Evolutionary conservation across 2,329 filamentous ascomycete genomes (phyloP).

Genomic region (Epichloe festucae): DNA sequence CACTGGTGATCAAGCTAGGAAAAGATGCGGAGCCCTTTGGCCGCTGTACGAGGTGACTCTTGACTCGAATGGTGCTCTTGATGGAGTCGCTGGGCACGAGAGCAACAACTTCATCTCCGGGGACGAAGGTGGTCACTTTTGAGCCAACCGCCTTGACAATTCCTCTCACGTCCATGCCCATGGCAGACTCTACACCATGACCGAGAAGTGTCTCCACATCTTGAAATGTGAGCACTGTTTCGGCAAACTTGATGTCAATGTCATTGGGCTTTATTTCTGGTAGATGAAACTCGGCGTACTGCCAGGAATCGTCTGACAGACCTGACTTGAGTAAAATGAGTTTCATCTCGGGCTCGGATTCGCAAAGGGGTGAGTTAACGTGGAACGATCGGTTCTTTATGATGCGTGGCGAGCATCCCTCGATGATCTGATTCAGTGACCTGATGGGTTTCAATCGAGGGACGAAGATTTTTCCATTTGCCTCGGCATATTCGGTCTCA

Average conservation of each 20-base stretch:
- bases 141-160: conserved; percentile 21
- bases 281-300: conserved; percentile 12
- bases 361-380: neutral
- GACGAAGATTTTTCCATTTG: conserved; percentile 24
- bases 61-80: conserved; percentile 19
- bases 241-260: conserved; percentile 27
- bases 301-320: conserved; percentile 12
- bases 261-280: conserved; percentile 18
- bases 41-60: conserved; percentile 23
- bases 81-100: conserved; percentile 23
- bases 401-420: conserved; percentile 12
- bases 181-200: conserved; percentile 13
- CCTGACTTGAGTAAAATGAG: conserved; percentile 16
- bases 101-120: conserved; percentile 30
- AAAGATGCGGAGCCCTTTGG: conserved; percentile 14
- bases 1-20: conserved; percentile 27
- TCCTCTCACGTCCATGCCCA: conserved; percentile 31
- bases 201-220: conserved; percentile 26
- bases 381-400: conserved; percentile 11
- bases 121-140: conserved; percentile 16
- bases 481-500: conserved; percentile 32
- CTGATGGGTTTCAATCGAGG: conserved; percentile 30
- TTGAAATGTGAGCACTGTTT: conserved; percentile 20
- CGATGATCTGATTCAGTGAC: conserved; percentile 31
- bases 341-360: conserved; percentile 7